These are phyloP conservation scores for Hymenochaete sp. DNA, from an alignment of 1,284 basidiomycete genomes.

Conservation along the genomic window DNA sequence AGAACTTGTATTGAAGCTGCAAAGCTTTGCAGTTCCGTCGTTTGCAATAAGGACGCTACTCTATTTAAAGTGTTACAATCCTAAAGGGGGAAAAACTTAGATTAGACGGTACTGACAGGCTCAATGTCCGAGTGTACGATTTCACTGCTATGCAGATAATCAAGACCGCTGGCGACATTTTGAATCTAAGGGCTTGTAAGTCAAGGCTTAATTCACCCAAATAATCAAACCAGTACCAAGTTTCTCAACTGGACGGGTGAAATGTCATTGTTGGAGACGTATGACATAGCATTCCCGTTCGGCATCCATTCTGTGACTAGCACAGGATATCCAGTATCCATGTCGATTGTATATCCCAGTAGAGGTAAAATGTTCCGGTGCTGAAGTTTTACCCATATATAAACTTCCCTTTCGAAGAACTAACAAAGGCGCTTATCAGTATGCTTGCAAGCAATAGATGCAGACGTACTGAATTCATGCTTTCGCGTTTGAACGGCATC, in stretches of 20 bases:
- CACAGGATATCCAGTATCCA: not conserved
- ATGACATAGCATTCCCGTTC: constrained; percentile 1
- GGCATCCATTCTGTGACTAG: constrained; percentile 14
- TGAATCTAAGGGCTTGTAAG: not conserved
- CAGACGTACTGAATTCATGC: too few species aligned
- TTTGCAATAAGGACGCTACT: too few species aligned
- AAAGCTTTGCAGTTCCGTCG: too few species aligned
- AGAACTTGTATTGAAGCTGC: too few species aligned
- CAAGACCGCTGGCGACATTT: constrained; percentile 1
- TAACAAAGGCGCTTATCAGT: too few species aligned
- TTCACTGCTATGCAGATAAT: not conserved
- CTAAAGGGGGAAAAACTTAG: not conserved
- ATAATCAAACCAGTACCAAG: not conserved
- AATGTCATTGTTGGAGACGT: not conserved
- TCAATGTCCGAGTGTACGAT: constrained; percentile 2
- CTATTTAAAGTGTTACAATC: too few species aligned
- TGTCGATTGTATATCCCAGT: constrained; percentile 9
- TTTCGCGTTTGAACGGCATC: too few species aligned
- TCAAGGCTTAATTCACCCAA: not conserved
- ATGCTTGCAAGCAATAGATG: too few species aligned
- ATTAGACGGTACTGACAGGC: constrained; percentile 1
- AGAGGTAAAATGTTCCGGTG: constrained; percentile 11
- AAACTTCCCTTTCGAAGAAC: constrained; percentile 7
- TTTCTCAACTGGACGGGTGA: not conserved
- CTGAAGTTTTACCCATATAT: constrained; percentile 12